Conservation (phyloP, 2,329 filamentous ascomycete species). For the Penicillium sp. region DNA sequence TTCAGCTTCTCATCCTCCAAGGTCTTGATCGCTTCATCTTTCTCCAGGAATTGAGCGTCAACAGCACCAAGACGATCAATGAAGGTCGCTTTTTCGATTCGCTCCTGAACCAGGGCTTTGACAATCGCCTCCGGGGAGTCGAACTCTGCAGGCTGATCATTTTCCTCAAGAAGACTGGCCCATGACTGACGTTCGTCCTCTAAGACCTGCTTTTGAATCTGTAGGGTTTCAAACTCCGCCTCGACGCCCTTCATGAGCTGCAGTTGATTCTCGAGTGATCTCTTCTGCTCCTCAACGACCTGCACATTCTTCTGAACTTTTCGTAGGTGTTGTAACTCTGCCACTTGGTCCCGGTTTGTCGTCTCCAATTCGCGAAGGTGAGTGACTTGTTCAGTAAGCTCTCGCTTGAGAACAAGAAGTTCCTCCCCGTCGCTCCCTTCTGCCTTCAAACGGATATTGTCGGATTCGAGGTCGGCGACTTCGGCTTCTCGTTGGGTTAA, state of each 20-base stretch:
- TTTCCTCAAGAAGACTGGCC: constrained; percentile 78
- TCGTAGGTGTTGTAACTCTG: constrained; percentile 78
- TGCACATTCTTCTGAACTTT: constrained; percentile 85
- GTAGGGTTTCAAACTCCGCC: constrained; percentile 73
- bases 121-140: constrained; percentile 87
- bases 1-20: constrained; percentile 69
- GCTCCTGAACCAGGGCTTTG: constrained; percentile 77
- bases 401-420: constrained; percentile 78
- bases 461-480: constrained; percentile 75
- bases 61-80: constrained; percentile 76
- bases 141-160: constrained; percentile 68
- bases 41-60: constrained; percentile 75
- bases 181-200: constrained; percentile 87
- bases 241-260: constrained; percentile 73
- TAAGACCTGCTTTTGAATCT: constrained; percentile 79
- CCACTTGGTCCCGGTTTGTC: constrained; percentile 74
- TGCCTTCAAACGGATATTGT: constrained; percentile 80
- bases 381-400: constrained; percentile 87
- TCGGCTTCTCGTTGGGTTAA: constrained; percentile 68
- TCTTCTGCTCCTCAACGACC: constrained; percentile 93
- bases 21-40: constrained; percentile 70
- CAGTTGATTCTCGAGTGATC: constrained; percentile 74
- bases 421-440: constrained; percentile 86
- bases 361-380: constrained; percentile 84
- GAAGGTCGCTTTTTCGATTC: constrained; percentile 76